Evolutionary conservation across 164 flowering plant species (phyloP), one percentile per base, ranked within the genome.

Genomic region (Vitis rotundifolia): DNA sequence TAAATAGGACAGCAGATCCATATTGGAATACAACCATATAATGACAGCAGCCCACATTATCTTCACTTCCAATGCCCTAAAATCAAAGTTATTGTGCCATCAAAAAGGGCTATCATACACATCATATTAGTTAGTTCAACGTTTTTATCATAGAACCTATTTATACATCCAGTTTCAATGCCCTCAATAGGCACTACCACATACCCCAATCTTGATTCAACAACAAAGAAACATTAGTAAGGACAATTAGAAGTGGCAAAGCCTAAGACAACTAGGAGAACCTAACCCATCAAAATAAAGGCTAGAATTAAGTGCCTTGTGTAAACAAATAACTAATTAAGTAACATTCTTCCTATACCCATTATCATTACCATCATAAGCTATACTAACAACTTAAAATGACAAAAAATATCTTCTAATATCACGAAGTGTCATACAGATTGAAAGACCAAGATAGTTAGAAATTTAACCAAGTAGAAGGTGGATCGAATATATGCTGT

Each of bases 21-120:
- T 93, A 93, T 57, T 93, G 95, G 75, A 81, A 93, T 8, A 93
- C 92, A 31, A 93, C 89, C 97, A 93, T 86, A 77, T 86, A 89
- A 3, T 89, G 81, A 67, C 66, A 75, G 79, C 71, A 53, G 68
- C 80, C 78, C 44, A 56, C 71, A 50, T 72, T 78, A n/a, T 73
- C 75, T 31, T 76, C 63, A 28, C 67, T 49, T 68, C 76, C 75
- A 60, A 79, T 19, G 11, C 79, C 85, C 96, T 92, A 79, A 58
- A 74, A 59, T 28, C 64, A 70, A 74, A 56, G 50, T 5, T 16
- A 11, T 3, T 57, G 59, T 6, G 28, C 3, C 59, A 16, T 6
- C 29, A 57, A 57, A 22, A 11, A 16, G 19, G 16, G 9, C 9
- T 11, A 57, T n/a, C 16, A 3, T 15, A 19, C 5, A 1, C 15